phyloP scores from a whole-genome alignment of 305 asterid genomes.

The Salvia sclarea region DNA sequence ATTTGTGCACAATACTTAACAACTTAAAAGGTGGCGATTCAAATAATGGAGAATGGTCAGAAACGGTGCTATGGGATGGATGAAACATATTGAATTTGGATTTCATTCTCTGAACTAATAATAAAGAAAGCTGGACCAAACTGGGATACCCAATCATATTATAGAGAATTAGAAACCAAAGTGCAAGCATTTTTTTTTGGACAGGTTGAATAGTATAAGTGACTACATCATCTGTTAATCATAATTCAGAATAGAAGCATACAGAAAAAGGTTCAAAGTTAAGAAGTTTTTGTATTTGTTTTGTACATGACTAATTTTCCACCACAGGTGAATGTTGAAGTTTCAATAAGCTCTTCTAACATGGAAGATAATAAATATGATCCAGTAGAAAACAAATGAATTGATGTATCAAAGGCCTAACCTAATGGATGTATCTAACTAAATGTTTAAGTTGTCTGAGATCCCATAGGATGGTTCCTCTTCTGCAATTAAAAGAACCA shows the following conservation, averaged over 20 bases:
- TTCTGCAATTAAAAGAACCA: no score
- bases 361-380: no score
- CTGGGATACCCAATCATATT: not conserved
- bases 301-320: no score
- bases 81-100: not conserved
- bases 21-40: not conserved
- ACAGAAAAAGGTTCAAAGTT: not conserved
- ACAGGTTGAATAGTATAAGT: not conserved
- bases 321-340: no score
- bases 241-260: not conserved
- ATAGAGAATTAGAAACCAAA: not conserved
- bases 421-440: no score
- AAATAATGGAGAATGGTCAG: not conserved
- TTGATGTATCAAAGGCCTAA: no score
- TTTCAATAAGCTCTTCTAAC: no score
- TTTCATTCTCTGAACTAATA: conserved; percentile 4
- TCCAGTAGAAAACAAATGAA: no score
- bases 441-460: no score
- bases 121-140: not conserved
- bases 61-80: not conserved
- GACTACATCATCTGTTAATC: not conserved
- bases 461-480: no score
- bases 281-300: no score
- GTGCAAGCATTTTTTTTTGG: not conserved
- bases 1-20: not conserved